Percentiles rank a stretch among this genome's conserved stretches.
These are phyloP conservation scores for Sporormia fimetaria DNA, from an alignment of 495 filamentous ascomycete genomes.

Conservation along the genomic window DNA sequence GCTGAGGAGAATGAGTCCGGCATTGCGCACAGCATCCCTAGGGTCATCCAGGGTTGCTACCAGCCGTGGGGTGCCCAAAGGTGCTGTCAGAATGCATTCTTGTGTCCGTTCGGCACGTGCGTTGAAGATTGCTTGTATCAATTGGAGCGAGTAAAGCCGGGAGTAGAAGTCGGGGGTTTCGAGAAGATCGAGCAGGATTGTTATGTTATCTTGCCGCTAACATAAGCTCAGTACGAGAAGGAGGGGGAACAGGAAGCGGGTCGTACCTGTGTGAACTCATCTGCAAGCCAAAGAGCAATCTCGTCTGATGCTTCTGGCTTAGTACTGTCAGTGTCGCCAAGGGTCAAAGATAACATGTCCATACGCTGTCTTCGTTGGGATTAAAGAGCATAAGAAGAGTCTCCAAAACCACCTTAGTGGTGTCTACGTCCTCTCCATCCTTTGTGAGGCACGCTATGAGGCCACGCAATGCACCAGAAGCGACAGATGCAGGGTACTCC, in stretches of 20 bases:
- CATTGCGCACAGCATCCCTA: slow-evolving; percentile 77
- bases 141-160: slow-evolving; percentile 80
- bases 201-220: slow-evolving; percentile 93
- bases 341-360: slow-evolving; percentile 24
- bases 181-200: slow-evolving; percentile 74
- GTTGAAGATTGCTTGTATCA: slow-evolving; percentile 75
- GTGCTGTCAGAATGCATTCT: slow-evolving; percentile 82
- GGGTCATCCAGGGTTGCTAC: slow-evolving; percentile 74
- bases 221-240: slow-evolving; percentile 36
- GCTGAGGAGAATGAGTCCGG: slow-evolving; percentile 56
- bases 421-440: slow-evolving; percentile 93
- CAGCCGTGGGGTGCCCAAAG: slow-evolving; percentile 75
- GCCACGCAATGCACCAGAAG: slow-evolving; percentile 74
- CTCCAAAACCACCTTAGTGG: slow-evolving; percentile 85
- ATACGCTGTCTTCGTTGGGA: slow-evolving; percentile 55
- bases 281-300: slow-evolving; percentile 90
- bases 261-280: slow-evolving; percentile 88
- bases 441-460: slow-evolving; percentile 75
- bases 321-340: slow-evolving; percentile 26
- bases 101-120: slow-evolving; percentile 89
- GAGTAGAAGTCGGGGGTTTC: slow-evolving; percentile 86
- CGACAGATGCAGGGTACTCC: slow-evolving; percentile 90
- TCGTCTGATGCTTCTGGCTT: slow-evolving; percentile 93
- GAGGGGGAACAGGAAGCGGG: not conserved
- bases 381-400: slow-evolving; percentile 88